Evolutionary conservation across 495 filamentous ascomycete genomes (phyloP).

Genomic region (Penicillium atrosanguineum): DNA sequence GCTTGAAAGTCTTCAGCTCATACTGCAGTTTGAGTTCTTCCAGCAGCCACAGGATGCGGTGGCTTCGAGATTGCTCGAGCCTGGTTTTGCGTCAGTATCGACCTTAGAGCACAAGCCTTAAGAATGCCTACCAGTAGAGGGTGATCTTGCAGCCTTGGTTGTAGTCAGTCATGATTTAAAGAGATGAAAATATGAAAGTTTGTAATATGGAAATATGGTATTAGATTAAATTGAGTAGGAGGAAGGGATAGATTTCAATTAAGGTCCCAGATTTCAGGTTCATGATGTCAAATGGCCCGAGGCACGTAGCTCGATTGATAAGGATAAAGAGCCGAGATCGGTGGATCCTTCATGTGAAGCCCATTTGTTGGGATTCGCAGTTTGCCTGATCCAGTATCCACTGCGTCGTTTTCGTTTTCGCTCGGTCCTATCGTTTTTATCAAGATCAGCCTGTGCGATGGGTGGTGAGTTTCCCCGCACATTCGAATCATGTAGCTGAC

Average conservation of each 20-base stretch:
- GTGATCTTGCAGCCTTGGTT: constrained; percentile 61
- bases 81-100: constrained; percentile 10
- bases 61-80: constrained; percentile 59
- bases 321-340: constrained; percentile 19
- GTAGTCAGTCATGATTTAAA: constrained; percentile 24
- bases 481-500: too few species aligned
- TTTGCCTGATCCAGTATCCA: neutral
- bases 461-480: too few species aligned
- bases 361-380: neutral
- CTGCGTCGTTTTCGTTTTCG: neutral
- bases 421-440: neutral
- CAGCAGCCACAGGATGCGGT: constrained; percentile 86
- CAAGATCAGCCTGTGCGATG: too few species aligned
- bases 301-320: constrained; percentile 13
- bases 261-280: neutral
- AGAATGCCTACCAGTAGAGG: constrained; percentile 64
- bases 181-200: too few species aligned
- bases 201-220: neutral
- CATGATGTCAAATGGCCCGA: constrained; percentile 29
- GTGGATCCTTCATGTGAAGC: constrained; percentile 17
- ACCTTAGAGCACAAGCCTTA: neutral
- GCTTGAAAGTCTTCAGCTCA: constrained; percentile 72
- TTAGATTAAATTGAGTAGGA: neutral
- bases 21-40: constrained; percentile 80
- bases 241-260: neutral